Evolutionary conservation across 768 basidiomycete species (phyloP), one percentile per base, ranked within the genome.

Genomic region (Inosperma sp.): DNA sequence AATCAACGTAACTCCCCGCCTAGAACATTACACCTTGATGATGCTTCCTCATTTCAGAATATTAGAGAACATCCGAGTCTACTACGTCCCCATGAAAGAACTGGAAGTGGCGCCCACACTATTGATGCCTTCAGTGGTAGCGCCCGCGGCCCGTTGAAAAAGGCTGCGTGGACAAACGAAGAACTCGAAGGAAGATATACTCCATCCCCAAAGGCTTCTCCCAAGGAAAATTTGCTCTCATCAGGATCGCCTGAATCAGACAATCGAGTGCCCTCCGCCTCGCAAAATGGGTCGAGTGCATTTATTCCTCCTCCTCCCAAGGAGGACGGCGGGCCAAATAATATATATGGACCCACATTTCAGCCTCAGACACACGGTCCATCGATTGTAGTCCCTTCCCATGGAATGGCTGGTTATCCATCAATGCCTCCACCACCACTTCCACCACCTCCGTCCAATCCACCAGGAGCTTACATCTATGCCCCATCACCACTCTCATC

Each of bases 201-300:
- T n/a, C n/a, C n/a, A n/a, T n/a, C n/a, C 7, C 52, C 51, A 23
- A 29, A 56, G 8, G 56, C 58, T 5, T 56, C 59, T 39, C 60
- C 60, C 25, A 46, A 53, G 17, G 61, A 61, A 42, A 57, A 49
- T 37, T 58, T 61, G 8, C 51, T 62, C 33, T 61, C 62, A 36
- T 59, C 63, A 48, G 68, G 68, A 27, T 70, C 66, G 26, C 61
- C 65, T 16, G 70, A 68, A 37, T 59, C 64, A 7, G 64, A 64
- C 26, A 76, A 77, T 62, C 75, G 68, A 49, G 80, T 79, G 7
- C 76, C 68, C 51, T 81, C 80, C 64, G n/a, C 72, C 77, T 5
- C 74, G 78, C 0, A 73, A 75, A 4, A 73, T 73, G 6, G 59
- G 35, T 52, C 42, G n/a, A n/a, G n/a, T n/a, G n/a, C n/a, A n/a